A percentile compares a stretch with the other conserved stretches of the same genome.
phyloP scores from a whole-genome alignment of 768 basidiomycete species.

The Mycena sanguinolenta region DNA sequence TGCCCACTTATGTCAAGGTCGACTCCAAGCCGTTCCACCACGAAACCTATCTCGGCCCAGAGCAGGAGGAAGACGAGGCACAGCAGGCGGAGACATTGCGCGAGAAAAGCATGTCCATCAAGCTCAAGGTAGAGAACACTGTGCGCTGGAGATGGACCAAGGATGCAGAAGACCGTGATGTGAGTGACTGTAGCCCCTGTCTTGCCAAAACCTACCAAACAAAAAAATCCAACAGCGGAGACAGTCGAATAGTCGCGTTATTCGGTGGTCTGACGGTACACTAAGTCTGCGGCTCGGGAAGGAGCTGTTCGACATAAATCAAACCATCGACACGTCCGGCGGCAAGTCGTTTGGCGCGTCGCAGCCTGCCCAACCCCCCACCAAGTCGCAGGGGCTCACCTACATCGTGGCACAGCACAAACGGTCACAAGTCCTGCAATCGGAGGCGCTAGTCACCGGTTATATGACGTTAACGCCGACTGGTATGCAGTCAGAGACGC shows the following conservation, averaged over 20 bases:
- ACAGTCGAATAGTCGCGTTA: constrained; percentile 91
- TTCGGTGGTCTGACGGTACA: constrained; percentile 97
- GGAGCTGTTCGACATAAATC: constrained; percentile 92
- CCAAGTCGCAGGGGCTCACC: constrained; percentile 80
- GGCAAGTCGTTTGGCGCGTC: constrained; percentile 67
- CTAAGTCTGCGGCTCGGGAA: constrained; percentile 92
- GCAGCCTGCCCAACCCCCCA: constrained; percentile 25
- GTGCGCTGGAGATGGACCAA: constrained; percentile 96
- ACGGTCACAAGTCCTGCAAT: constrained; percentile 86
- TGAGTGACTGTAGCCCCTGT: constrained; percentile 56
- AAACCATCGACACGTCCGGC: constrained; percentile 83
- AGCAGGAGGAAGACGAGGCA: constrained; percentile 79
- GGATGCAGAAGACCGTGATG: constrained; percentile 80
- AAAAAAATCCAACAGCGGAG: constrained; percentile 64
- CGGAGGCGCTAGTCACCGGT: constrained; percentile 86
- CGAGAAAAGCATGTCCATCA: constrained; percentile 87
- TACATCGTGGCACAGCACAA: constrained; percentile 94
- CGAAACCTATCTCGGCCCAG: constrained; percentile 86
- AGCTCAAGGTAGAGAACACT: constrained; percentile 93
- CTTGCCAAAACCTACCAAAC: background rate
- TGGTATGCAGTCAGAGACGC: constrained; percentile 91
- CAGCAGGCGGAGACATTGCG: constrained; percentile 71
- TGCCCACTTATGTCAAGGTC: constrained; percentile 94
- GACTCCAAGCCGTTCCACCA: constrained; percentile 93
- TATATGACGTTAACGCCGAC: constrained; percentile 88